Evolutionary conservation across 371 early-diverging fungal species (phyloP), one percentile per base, ranked within the genome.

Genomic region (Actinomucor elegans): DNA sequence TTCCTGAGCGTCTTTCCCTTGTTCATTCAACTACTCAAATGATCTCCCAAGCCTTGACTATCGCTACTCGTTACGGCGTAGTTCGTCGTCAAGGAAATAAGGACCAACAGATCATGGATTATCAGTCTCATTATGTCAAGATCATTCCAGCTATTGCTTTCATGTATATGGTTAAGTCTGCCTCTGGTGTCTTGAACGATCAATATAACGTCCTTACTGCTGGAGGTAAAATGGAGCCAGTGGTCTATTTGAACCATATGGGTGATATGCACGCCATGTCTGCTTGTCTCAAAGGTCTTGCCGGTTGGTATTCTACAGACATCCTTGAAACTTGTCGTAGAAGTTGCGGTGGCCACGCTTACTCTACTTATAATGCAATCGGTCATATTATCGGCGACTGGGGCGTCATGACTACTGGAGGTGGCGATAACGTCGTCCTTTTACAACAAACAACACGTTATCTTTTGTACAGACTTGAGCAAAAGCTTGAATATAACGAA

Each of bases 371-470:
- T 67, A 89, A 89, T 56, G 71, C 75, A 35, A 81, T 89, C 32
- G 80, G 84, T 1, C 77, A 74, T 11, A 60, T 81, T 26, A 82
- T 84, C 41, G 79, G 71, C 27, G 86, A 86, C 49, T 86, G 72
- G 75, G 86, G 85, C 32, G 87, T 87, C 6, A 66, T 82, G 63
- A 89, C 87, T 0, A 89, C 89, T 6, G 85, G 89, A 33, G 89
- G 81, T 48, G 89, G 89, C 43, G 89, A 89, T 47, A 87, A 89
- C 48, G 81, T 77, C 7, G 84, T 84, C 1, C 51, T 88, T 62
- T 67, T 84, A 52, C 84, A 86, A 42, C 89, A 89, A 55, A 64
- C 79, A 3, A 71, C 84, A 24, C 54, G 62, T 8, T 62, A 67
- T 29, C 48, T 67, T 14, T 32, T 67, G 7, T 48, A 55, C 31